phyloP scores from a whole-genome alignment of 495 filamentous ascomycete species.

The Collariella sp. region DNA sequence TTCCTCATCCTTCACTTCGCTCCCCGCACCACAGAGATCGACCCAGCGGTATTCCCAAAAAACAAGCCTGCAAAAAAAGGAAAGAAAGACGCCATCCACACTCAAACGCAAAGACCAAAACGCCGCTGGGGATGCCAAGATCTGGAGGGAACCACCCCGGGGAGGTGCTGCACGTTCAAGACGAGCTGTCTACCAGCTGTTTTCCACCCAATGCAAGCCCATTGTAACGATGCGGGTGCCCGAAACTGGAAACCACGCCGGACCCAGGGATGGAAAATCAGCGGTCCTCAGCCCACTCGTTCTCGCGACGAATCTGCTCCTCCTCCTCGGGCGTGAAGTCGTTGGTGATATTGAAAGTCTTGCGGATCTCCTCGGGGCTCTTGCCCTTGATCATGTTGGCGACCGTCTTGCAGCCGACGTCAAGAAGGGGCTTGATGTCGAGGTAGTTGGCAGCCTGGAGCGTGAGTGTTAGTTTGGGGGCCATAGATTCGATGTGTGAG shows the following conservation, averaged over 20 bases:
- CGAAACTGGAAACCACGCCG: neutral
- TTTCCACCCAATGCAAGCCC: too few relatives aligned
- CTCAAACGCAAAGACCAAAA: too few relatives aligned
- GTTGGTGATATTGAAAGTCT: conserved; percentile 78
- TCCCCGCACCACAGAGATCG: too few relatives aligned
- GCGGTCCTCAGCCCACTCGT: conserved; percentile 75
- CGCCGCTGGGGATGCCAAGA: too few relatives aligned
- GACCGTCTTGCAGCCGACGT: conserved; percentile 78
- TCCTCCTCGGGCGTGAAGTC: conserved; percentile 78
- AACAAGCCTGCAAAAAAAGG: too few relatives aligned
- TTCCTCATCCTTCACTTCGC: too few relatives aligned
- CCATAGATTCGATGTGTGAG: neutral
- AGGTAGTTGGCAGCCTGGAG: conserved; percentile 64
- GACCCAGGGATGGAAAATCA: conserved; percentile 15
- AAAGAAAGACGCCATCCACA: too few relatives aligned
- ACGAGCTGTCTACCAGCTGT: too few relatives aligned
- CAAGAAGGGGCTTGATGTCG: conserved; percentile 73
- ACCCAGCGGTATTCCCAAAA: too few relatives aligned
- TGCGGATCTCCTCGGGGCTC: conserved; percentile 70
- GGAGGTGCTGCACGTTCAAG: too few relatives aligned
- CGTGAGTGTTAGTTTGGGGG: conserved; percentile 5
- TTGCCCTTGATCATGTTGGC: conserved; percentile 87
- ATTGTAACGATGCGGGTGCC: neutral
- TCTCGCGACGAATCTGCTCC: conserved; percentile 75
- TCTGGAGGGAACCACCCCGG: too few relatives aligned